Conservation (phyloP, 2,329 filamentous ascomycete species). For the Botrytis paeoniae region DNA sequence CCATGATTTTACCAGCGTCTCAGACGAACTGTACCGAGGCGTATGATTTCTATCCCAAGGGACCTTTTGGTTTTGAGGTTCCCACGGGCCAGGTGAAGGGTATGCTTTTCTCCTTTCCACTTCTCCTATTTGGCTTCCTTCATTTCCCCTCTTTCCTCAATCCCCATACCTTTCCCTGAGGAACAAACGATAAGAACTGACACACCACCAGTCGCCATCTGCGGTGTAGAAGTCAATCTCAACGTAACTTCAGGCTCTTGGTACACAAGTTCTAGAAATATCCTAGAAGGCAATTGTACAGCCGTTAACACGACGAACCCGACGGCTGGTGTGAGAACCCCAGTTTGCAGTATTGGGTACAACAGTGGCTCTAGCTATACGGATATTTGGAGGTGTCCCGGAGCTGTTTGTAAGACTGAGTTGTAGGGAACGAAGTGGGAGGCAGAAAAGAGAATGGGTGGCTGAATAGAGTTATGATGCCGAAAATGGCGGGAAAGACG, state of each 20-base stretch:
- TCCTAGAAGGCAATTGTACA: not conserved
- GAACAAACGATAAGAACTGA: not conserved
- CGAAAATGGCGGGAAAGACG: too few relatives aligned
- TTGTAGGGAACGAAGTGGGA: not conserved
- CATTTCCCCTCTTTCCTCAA: too few relatives aligned
- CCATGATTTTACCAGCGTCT: conserved; percentile 6
- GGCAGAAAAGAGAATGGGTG: not conserved
- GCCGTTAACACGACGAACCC: not conserved
- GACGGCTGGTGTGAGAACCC: not conserved
- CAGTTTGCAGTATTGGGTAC: conserved; percentile 2
- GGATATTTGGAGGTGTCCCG: conserved; percentile 5
- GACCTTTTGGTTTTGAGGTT: not conserved
- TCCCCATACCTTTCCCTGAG: too few relatives aligned
- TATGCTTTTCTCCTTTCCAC: not conserved
- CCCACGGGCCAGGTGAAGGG: not conserved
- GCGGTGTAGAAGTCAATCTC: conserved; percentile 2
- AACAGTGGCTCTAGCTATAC: not conserved
- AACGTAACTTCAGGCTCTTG: conserved; percentile 5
- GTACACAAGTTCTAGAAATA: not conserved
- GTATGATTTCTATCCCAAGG: conserved; percentile 10
- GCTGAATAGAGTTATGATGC: not conserved
- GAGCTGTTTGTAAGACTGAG: not conserved
- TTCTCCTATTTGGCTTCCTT: too few relatives aligned
- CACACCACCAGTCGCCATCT: not conserved
- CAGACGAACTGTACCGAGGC: not conserved